Conservation (phyloP, 2,329 filamentous ascomycete genomes). For the Penicillium sp. region DNA sequence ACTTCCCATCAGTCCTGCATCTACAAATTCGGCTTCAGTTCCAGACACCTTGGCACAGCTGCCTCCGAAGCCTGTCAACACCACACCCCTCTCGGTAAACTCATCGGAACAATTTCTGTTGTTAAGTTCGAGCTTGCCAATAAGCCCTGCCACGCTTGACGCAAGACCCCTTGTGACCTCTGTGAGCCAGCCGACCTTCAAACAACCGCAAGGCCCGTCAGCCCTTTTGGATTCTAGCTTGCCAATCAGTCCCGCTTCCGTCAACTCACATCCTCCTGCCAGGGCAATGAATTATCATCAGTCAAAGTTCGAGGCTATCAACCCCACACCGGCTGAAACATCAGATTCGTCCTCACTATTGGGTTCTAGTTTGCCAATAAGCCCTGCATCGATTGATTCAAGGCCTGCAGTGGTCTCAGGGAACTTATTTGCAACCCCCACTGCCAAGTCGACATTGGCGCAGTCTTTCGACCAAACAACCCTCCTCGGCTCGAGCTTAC, state of each 20-base stretch:
- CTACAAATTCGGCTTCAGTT: constrained; percentile 11
- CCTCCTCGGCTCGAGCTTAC: not conserved
- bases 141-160: not conserved
- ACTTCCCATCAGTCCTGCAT: constrained; percentile 35
- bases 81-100: not conserved
- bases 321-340: not conserved
- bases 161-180: not conserved
- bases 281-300: not conserved
- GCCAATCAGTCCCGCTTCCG: not conserved
- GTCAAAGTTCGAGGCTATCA: not conserved
- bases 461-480: not conserved
- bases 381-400: not conserved
- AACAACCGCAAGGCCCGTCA: not conserved
- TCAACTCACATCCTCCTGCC: not conserved
- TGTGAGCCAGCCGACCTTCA: not conserved
- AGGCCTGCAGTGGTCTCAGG: not conserved
- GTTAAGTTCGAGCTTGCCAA: not conserved
- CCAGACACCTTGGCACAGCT: not conserved
- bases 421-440: not conserved
- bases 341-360: not conserved
- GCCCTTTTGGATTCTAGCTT: not conserved
- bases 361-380: not conserved
- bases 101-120: not conserved
- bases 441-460: not conserved
- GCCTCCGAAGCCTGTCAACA: not conserved